These are phyloP conservation scores for Colletotrichum falcatum DNA, from an alignment of 2,329 filamentous ascomycete genomes.

Conservation along the genomic window DNA sequence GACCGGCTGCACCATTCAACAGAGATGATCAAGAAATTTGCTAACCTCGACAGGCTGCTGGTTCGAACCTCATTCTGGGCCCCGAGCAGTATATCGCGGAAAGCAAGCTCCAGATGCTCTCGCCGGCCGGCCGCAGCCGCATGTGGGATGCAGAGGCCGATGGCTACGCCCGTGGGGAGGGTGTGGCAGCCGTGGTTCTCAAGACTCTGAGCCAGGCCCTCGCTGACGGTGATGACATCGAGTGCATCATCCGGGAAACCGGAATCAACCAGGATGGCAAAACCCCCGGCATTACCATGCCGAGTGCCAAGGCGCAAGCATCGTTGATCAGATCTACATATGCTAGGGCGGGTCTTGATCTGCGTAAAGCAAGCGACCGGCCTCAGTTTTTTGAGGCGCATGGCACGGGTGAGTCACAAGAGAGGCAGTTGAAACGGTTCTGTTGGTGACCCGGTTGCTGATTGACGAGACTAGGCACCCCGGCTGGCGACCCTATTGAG, in stretches of 20 bases:
- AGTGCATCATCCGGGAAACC: constrained; percentile 44
- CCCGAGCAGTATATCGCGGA: constrained; percentile 4
- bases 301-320: constrained; percentile 47
- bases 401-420: constrained; percentile 45
- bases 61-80: too few species aligned
- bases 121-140: constrained; percentile 49
- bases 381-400: constrained; percentile 48
- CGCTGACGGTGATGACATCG: constrained; percentile 45
- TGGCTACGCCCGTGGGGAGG: constrained; percentile 60
- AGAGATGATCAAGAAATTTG: constrained; percentile 51
- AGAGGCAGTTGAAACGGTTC: constrained; percentile 58
- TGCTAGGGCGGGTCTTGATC: constrained; percentile 28
- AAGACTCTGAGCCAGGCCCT: constrained; percentile 60
- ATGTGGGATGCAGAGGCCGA: constrained; percentile 59
- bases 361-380: constrained; percentile 31
- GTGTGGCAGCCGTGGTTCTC: constrained; percentile 58
- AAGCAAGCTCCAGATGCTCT: constrained; percentile 48
- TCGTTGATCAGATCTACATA: constrained; percentile 47
- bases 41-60: neutral
- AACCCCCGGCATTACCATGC: constrained; percentile 50
- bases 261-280: constrained; percentile 44
- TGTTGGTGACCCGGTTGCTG: constrained; percentile 51
- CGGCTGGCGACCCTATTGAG: constrained; percentile 51
- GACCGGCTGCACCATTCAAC: too few species aligned
- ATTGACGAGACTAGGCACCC: constrained; percentile 45